Evolutionary conservation across 768 basidiomycete genomes (phyloP), one percentile per base, ranked within the genome.

Genomic region (Suillus sp.): DNA sequence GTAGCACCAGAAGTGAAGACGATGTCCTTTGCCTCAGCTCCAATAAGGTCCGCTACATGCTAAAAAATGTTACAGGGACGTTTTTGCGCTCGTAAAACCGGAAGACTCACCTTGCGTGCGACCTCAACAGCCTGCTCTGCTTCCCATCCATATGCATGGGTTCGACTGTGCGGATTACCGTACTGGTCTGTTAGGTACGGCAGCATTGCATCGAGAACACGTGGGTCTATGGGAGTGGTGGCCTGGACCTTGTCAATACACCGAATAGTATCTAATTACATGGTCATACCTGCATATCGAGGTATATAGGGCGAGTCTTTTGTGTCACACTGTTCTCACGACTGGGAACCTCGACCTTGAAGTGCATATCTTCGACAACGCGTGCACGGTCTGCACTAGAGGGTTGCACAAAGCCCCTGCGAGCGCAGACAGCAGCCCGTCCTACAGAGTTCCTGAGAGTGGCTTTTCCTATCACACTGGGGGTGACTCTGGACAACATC

Each of bases 91-190:
- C 27, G 40, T 8, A 16, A 50, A 62, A 70, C 11, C 18, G 73
- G 71, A 25, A 59, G 10, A 47, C 68, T 59, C 27, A 89, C 95
- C 83, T 92, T 89, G 60, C 97, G 86, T 3, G 95, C 96, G 65
- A 90, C 87, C 72, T 99, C 97, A 8, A 97, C 93, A 0, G 91
- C 97, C 71, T 89, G 83, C 71, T 99, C 97, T 7, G 96, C 94
- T 78, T 99, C 97, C 97, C 97, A 99, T 4, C 97, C 97, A 75
- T 99, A 99, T 1, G 97, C 95, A 77, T 99, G 97, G 34, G 97
- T 99, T 62, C 97, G 87, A 74, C 94, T 96, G 74, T 99, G 97
- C 10, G 97, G 96, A 77, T 99, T 99, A 4, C 97, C 97, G 72
- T 91, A 99, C 74, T 94, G 93, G 74, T 99, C 93, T 5, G 95